Base-by-base conservation (phyloP, 805 yeast species). In the Monosporozyma servazzii region DNA sequence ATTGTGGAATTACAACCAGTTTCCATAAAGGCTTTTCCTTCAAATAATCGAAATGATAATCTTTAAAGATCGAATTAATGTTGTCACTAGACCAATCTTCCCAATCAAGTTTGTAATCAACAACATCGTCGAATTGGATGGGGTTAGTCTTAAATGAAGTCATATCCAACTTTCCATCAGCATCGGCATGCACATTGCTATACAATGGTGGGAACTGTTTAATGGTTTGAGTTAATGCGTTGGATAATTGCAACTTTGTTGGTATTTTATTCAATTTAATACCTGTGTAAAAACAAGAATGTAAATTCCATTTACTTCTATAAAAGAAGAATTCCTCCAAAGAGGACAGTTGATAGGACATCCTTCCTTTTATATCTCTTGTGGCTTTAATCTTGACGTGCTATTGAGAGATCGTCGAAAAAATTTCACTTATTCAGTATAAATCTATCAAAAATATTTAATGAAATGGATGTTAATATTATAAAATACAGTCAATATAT, bases 11-110 rank as follows among this genome's bases (percentile, higher is more conserved):
- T 1, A 61, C 40, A 11, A 65, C 45, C 7, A 65, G 21, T 48
- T 58, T 64, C 68, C 68, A 65, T n/a, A 65, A 45, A 4, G 64
- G 65, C 29, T 46, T 51, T 17, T 56, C 51, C 3, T 31, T 48
- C 27, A 36, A 45, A 47, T 58, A 61, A 0, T 48, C 37, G 45
- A 64, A 65, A 21, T 51, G 49, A 40, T 54, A 54, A 9, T 40
- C 49, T 49, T 54, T 53, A 45, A 64, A 62, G 8, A 65, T 55
- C 27, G 49, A 23, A 50, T 60, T 60, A 15, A 57, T 55, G 8
- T 50, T 41, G 1, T 50, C 51, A 17, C 54, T 57, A 15, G 45
- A 40, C 9, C 59, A 48, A 2, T 42, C 17, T 10, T 45, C 48
- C 59, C 62, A 58, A 18, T 48, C 47, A n/a, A 43, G 39, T 10